Evolutionary conservation across 73 alveolate genomes (phyloP).

Genomic region (Tetrahymena elliotti): DNA sequence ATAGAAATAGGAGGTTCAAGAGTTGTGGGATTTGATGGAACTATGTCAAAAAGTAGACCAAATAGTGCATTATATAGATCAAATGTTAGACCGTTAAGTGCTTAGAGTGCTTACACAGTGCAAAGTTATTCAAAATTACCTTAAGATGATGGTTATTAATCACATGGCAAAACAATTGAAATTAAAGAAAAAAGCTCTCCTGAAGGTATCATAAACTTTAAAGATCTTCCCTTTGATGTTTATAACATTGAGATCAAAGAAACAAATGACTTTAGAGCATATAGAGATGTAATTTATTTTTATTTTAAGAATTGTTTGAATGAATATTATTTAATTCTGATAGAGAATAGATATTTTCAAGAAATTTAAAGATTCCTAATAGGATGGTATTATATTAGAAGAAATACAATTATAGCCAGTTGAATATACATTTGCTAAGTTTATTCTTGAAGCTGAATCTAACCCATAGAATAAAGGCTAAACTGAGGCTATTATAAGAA

Average conservation of each 20-base stretch:
- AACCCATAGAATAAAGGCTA: background rate
- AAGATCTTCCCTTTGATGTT: conserved; percentile 42
- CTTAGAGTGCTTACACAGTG: conserved; percentile 7
- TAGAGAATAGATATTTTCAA: background rate
- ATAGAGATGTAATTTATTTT: background rate
- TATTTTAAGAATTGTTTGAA: background rate
- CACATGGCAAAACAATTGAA: conserved; percentile 23
- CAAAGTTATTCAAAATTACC: background rate
- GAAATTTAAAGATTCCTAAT: background rate
- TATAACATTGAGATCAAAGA: conserved; percentile 42
- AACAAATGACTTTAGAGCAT: conserved; percentile 36
- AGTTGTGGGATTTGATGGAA: background rate
- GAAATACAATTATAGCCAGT: background rate
- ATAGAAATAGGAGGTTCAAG: conserved; percentile 7
- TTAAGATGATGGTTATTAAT: background rate
- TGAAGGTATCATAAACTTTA: conserved; percentile 29
- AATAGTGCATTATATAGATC: conserved; percentile 3
- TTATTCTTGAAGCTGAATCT: background rate
- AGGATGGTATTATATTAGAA: background rate
- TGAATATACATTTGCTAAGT: background rate
- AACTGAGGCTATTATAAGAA: background rate
- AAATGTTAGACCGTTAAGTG: conserved; percentile 20
- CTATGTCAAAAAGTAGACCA: conserved; percentile 12
- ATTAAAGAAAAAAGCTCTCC: conserved; percentile 6
- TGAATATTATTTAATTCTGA: background rate